These are phyloP conservation scores for Albugo laibachii DNA, from an alignment of 352 stramenopile genomes.

Conservation along the genomic window DNA sequence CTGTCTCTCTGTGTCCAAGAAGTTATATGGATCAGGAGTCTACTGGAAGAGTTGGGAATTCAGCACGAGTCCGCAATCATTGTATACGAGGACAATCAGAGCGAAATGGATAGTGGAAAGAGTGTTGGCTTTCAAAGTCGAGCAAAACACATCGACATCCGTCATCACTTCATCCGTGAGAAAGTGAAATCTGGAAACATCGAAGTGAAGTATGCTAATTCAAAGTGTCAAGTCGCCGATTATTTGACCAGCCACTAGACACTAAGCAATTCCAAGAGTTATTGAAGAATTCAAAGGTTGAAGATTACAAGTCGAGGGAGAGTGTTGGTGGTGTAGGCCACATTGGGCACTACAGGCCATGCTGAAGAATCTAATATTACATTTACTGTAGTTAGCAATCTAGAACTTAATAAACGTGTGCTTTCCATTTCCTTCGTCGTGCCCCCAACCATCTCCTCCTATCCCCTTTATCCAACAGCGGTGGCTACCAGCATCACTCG, in stretches of 20 bases:
- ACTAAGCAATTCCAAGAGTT: not conserved
- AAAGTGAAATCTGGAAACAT: not conserved
- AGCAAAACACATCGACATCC: constrained; percentile 5
- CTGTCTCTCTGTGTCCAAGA: constrained; percentile 2
- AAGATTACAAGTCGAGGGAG: no score
- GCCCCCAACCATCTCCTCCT: no score
- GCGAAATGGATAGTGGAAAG: constrained; percentile 2
- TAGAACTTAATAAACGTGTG: no score
- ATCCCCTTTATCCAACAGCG: no score
- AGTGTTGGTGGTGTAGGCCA: no score
- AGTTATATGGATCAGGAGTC: not conserved
- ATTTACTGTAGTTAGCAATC: no score
- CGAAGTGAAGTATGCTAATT: not conserved
- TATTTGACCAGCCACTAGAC: not conserved
- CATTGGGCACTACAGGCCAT: no score
- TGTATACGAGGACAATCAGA: constrained; percentile 5
- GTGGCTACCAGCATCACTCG: constrained; percentile 11
- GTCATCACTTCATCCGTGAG: constrained; percentile 4
- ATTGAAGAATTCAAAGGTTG: not conserved
- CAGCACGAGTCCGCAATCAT: no score
- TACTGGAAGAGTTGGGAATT: not conserved
- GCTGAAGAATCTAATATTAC: no score
- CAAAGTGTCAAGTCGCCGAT: not conserved
- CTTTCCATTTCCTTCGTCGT: no score
- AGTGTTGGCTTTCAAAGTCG: constrained; percentile 3